Evolutionary conservation across 31 red algal genomes (phyloP).

Genomic region (Porphyra umbilicalis): DNA sequence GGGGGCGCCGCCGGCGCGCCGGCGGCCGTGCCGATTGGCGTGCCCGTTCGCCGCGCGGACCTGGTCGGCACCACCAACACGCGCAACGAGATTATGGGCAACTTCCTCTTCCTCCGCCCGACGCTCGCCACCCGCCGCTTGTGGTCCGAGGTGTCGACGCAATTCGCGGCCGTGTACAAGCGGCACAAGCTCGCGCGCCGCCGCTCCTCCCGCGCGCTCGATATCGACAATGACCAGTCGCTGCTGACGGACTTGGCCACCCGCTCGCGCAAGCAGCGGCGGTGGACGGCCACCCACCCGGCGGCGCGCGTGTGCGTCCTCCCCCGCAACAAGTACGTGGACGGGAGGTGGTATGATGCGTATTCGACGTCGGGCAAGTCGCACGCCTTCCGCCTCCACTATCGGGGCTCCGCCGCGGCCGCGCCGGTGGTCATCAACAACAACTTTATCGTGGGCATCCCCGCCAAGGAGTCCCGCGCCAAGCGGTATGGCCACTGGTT

Average conservation of each 20-base stretch:
- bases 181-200: slow-evolving; percentile 25
- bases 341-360: slow-evolving; percentile 70
- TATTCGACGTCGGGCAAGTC: background rate
- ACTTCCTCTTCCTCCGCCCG: slow-evolving; percentile 73
- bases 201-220: slow-evolving; percentile 9
- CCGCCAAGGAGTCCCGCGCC: slow-evolving; percentile 48
- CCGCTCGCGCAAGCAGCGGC: slow-evolving; percentile 20
- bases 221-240: slow-evolving; percentile 82
- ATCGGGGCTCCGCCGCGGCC: slow-evolving; percentile 4
- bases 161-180: slow-evolving; percentile 49
- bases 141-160: slow-evolving; percentile 55
- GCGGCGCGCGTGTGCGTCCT: slow-evolving; percentile 3
- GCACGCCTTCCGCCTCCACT: background rate
- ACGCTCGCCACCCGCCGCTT: slow-evolving; percentile 46
- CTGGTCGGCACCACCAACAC: slow-evolving; percentile 73
- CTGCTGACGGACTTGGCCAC: slow-evolving; percentile 53
- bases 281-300: background rate
- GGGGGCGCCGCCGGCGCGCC: slow-evolving; percentile 24
- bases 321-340: slow-evolving; percentile 50
- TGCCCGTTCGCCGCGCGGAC: slow-evolving; percentile 17
- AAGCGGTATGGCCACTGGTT: slow-evolving; percentile 63
- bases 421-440: slow-evolving; percentile 71
- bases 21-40: background rate
- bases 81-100: slow-evolving; percentile 71
- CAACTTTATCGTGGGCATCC: slow-evolving; percentile 71